Evolutionary conservation across 2,329 filamentous ascomycete species (phyloP).

Genomic region (Aspergillus carbonarius): DNA sequence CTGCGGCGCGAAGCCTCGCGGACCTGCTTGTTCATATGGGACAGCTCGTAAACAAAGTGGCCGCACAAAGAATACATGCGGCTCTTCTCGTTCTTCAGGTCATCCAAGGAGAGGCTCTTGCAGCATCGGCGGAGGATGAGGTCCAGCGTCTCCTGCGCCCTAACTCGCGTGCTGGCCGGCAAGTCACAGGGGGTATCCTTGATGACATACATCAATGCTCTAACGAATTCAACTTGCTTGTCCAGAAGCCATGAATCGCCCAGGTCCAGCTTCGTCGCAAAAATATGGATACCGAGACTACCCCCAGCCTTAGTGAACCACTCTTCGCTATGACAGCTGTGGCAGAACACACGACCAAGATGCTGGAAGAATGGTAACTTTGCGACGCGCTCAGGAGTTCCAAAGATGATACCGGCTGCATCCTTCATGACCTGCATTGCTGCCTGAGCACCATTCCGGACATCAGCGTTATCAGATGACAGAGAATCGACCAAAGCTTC

Average conservation of each 20-base stretch:
- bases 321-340: constrained; percentile 94
- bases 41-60: constrained; percentile 81
- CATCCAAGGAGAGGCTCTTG: constrained; percentile 75
- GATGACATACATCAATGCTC: constrained; percentile 93
- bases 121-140: constrained; percentile 76
- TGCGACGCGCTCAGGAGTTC: constrained; percentile 67
- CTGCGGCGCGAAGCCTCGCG: constrained; percentile 81
- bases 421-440: constrained; percentile 77
- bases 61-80: constrained; percentile 75
- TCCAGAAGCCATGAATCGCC: constrained; percentile 79
- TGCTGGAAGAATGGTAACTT: constrained; percentile 82
- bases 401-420: constrained; percentile 75
- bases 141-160: constrained; percentile 80
- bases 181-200: constrained; percentile 97
- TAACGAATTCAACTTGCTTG: constrained; percentile 82
- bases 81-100: constrained; percentile 66
- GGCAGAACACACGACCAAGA: constrained; percentile 80
- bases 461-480: constrained; percentile 75
- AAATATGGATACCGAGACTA: constrained; percentile 81
- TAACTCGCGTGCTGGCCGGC: constrained; percentile 80
- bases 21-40: constrained; percentile 94
- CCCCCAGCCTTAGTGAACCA: constrained; percentile 98
- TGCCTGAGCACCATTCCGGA: constrained; percentile 78
- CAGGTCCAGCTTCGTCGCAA: constrained; percentile 81
- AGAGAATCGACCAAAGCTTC: constrained; percentile 89